These are phyloP conservation scores for Pestalotiopsis sp. DNA, from an alignment of 2,329 filamentous ascomycete species.

Conservation along the genomic window DNA sequence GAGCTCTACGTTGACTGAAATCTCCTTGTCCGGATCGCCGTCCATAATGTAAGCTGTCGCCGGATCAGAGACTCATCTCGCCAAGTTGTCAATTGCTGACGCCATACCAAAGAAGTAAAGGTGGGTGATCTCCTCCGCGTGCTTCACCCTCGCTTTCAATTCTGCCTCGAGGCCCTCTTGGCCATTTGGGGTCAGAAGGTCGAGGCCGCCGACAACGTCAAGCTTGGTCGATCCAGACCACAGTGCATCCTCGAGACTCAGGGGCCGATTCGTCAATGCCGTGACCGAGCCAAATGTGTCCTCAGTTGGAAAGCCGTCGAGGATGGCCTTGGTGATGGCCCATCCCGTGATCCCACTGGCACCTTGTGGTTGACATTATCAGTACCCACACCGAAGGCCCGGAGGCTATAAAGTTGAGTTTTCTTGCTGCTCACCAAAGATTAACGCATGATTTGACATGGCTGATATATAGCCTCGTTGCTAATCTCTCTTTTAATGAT, in stretches of 20 bases:
- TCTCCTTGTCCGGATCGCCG: slow-evolving; percentile 31
- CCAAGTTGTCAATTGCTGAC: slow-evolving; percentile 22
- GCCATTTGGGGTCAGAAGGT: slow-evolving; percentile 30
- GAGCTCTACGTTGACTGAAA: slow-evolving; percentile 37
- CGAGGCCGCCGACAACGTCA: slow-evolving; percentile 34
- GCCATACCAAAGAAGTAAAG: slow-evolving; percentile 39
- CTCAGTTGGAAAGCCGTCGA: slow-evolving; percentile 7
- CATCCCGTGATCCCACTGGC: slow-evolving; percentile 14
- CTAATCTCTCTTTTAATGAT: neutral
- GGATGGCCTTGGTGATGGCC: slow-evolving; percentile 12
- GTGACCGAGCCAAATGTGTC: slow-evolving; percentile 11
- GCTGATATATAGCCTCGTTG: neutral
- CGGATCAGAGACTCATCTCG: slow-evolving; percentile 9
- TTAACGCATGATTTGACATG: slow-evolving; percentile 7
- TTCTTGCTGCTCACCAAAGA: slow-evolving; percentile 9
- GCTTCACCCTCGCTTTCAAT: slow-evolving; percentile 34
- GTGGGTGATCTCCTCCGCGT: slow-evolving; percentile 40
- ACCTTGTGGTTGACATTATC: neutral
- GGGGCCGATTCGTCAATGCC: slow-evolving; percentile 10
- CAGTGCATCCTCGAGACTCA: slow-evolving; percentile 10
- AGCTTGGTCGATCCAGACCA: slow-evolving; percentile 33
- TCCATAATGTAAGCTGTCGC: slow-evolving; percentile 34
- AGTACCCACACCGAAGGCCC: neutral
- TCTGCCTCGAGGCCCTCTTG: slow-evolving; percentile 32
- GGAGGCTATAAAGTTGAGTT: neutral